Percentiles rank a stretch among this genome's conserved stretches.
phyloP scores from a whole-genome alignment of 2,329 filamentous ascomycete genomes.

The Colletotrichum viniferum region DNA sequence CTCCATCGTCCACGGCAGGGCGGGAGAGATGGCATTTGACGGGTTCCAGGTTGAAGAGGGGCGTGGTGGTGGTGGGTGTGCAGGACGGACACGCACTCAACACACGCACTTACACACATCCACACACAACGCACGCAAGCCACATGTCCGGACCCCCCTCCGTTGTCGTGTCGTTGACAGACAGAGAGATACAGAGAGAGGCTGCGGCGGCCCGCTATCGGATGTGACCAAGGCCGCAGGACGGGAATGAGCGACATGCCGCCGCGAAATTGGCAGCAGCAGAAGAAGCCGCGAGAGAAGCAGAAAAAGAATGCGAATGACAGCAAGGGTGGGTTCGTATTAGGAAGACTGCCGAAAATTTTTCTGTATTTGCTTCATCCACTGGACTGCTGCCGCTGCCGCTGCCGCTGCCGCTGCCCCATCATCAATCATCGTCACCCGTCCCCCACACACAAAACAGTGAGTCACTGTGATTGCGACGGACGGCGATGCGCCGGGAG shows the following conservation, averaged over 20 bases:
- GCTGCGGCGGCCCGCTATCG: constrained; percentile 12
- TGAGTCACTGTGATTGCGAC: not conserved
- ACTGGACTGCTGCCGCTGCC: not conserved
- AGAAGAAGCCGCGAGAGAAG: not conserved
- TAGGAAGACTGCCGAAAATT: not conserved
- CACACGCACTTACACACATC: not conserved
- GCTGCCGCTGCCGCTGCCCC: not conserved
- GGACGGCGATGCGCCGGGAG: constrained; percentile 9
- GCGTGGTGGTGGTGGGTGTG: not conserved
- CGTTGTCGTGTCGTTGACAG: not conserved
- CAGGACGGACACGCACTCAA: not conserved
- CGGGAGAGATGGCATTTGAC: not conserved
- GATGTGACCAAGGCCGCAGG: not conserved
- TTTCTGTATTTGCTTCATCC: not conserved
- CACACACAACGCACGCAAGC: not conserved
- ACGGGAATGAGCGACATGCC: not conserved
- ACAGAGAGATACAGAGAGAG: not conserved
- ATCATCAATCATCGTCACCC: not conserved
- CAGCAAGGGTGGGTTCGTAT: not conserved
- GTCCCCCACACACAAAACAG: not conserved
- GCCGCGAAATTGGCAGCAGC: not conserved
- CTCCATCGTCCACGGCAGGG: not conserved
- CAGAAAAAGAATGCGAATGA: not conserved
- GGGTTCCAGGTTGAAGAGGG: not conserved
- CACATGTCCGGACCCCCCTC: not conserved